Conservation (phyloP, 768 basidiomycete species). For the Clitopilus passeckerianus region DNA sequence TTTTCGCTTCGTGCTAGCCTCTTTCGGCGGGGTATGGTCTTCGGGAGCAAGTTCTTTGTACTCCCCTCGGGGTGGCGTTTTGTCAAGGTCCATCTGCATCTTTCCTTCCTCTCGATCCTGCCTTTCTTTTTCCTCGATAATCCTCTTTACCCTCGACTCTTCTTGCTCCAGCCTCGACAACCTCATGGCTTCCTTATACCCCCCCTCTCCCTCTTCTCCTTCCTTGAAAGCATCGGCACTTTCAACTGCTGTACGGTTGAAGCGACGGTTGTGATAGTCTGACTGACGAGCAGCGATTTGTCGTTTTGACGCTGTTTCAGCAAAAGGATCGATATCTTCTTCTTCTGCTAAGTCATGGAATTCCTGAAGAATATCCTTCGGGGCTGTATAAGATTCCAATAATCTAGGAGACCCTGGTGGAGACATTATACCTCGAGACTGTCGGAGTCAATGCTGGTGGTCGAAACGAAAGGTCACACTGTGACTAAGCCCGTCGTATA, state of each 20-base stretch:
- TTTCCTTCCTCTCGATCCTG: conserved; percentile 66
- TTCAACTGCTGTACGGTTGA: conserved; percentile 77
- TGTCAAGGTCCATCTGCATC: conserved; percentile 86
- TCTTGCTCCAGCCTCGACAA: conserved; percentile 88
- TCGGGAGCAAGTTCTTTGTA: conserved; percentile 60
- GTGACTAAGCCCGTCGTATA: not conserved
- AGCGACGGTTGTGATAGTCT: conserved; percentile 92
- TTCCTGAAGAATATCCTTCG: conserved; percentile 91
- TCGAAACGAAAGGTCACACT: conserved; percentile 1
- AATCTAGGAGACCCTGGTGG: conserved; percentile 62
- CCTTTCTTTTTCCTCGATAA: conserved; percentile 87
- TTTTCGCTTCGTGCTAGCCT: conserved; percentile 60
- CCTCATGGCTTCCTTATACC: conserved; percentile 97
- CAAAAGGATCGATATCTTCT: conserved; percentile 87
- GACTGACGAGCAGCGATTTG: conserved; percentile 93
- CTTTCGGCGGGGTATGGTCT: conserved; percentile 57
- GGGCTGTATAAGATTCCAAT: conserved; percentile 88
- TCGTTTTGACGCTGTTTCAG: conserved; percentile 87
- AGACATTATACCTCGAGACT: conserved; percentile 44
- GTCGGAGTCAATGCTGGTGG: conserved; percentile 4
- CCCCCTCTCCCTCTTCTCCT: conserved; percentile 70
- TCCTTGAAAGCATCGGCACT: conserved; percentile 79
- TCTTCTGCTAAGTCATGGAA: conserved; percentile 93
- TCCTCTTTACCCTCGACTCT: conserved; percentile 75
- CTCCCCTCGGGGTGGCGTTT: conserved; percentile 83